phyloP scores from a whole-genome alignment of 352 stramenopile species.

The Globisporangium megalacanthum region DNA sequence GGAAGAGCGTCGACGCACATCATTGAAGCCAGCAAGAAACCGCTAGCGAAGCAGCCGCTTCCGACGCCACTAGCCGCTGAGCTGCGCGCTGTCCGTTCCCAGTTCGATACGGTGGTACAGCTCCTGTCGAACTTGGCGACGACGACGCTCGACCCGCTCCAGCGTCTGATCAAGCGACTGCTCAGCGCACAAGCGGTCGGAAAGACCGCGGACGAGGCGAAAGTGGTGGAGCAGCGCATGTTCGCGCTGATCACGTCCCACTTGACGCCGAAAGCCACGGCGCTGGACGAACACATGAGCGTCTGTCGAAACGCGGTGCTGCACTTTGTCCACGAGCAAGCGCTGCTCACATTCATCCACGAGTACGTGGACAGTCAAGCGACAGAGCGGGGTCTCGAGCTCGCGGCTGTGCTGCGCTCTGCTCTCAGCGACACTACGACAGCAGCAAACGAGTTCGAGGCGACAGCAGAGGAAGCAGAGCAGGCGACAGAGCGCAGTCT shows the following conservation, averaged over 20 bases:
- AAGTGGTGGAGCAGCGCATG: slow-evolving; percentile 60
- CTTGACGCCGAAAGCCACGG: slow-evolving; percentile 7
- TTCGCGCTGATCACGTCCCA: slow-evolving; percentile 20
- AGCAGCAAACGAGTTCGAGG: neutral
- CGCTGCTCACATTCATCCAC: slow-evolving; percentile 1
- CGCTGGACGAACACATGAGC: slow-evolving; percentile 4
- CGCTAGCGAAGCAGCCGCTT: slow-evolving; percentile 18
- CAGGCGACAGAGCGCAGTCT: neutral
- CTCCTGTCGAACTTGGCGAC: slow-evolving; percentile 20
- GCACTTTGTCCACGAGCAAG: neutral
- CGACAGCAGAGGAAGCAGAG: neutral
- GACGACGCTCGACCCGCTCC: slow-evolving; percentile 42
- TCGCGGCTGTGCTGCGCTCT: slow-evolving; percentile 1
- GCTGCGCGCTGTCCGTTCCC: slow-evolving; percentile 13
- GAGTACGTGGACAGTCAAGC: slow-evolving; percentile 26
- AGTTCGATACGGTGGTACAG: slow-evolving; percentile 18
- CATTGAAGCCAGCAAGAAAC: slow-evolving; percentile 15
- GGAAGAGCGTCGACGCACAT: neutral
- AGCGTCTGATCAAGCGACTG: slow-evolving; percentile 38
- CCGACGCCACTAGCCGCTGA: slow-evolving; percentile 14
- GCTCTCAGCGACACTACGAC: neutral
- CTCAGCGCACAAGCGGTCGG: slow-evolving; percentile 32
- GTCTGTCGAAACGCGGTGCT: neutral
- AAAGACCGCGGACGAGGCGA: slow-evolving; percentile 67
- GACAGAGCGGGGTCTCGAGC: slow-evolving; percentile 3